A percentile compares a stretch with the other conserved stretches of the same genome.
phyloP scores from a whole-genome alignment of 1,139 yeast species.

The Candida pseudoviswanathii region DNA sequence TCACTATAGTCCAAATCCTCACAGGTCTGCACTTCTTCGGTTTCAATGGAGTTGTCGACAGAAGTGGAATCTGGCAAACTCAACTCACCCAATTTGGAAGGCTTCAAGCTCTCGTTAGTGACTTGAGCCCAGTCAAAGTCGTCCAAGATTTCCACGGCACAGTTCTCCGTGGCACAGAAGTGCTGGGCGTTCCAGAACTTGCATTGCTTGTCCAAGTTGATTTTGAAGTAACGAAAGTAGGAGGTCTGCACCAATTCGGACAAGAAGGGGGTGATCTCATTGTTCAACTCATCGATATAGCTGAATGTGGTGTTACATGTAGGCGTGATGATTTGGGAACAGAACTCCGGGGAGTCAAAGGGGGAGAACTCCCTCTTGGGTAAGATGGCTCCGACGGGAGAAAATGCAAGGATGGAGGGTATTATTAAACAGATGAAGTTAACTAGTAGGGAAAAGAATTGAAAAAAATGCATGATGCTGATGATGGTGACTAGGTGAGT shows the following conservation, averaged over 20 bases:
- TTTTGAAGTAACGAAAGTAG: conserved; percentile 83
- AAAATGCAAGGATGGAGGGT: conserved; percentile 6
- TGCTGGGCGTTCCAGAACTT: conserved; percentile 84
- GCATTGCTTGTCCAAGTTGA: conserved; percentile 84
- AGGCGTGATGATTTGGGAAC: conserved; percentile 49
- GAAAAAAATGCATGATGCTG: conserved; percentile 3
- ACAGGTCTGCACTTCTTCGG: conserved; percentile 26
- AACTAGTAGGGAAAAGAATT: conserved; percentile 12
- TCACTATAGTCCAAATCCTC: conserved; percentile 57
- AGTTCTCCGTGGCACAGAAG: conserved; percentile 90
- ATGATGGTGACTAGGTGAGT: background rate
- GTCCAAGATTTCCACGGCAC: conserved; percentile 80
- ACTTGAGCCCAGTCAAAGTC: conserved; percentile 65
- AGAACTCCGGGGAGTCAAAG: conserved; percentile 48
- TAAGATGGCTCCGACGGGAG: conserved; percentile 9
- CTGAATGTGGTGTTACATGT: conserved; percentile 52
- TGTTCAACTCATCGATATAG: conserved; percentile 43
- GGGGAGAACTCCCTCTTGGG: conserved; percentile 27
- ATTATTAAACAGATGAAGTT: background rate
- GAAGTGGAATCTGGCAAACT: conserved; percentile 23
- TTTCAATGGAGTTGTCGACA: conserved; percentile 20
- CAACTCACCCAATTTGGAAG: conserved; percentile 66
- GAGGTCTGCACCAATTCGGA: conserved; percentile 62
- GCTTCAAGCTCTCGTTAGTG: conserved; percentile 68
- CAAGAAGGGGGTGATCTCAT: conserved; percentile 49